Evolutionary conservation across 306 rosid genomes (phyloP).

Genomic region (Dryas octopetala): DNA sequence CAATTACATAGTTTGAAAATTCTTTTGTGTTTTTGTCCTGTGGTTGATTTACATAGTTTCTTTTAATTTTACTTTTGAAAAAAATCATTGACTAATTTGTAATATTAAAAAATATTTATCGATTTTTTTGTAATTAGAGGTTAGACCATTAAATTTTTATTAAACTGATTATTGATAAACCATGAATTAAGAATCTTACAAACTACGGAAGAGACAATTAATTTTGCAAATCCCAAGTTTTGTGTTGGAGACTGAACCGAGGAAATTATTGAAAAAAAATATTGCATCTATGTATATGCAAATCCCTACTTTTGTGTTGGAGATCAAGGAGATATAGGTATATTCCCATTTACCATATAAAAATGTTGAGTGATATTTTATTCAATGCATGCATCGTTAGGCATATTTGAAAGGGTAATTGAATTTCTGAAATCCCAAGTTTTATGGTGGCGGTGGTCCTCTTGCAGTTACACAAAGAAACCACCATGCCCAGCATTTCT

Average conservation of each 20-base stretch:
- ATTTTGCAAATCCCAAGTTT: slow-evolving; percentile 22
- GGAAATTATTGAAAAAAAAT: neutral
- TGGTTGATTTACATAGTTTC: too few species aligned
- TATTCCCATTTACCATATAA: neutral
- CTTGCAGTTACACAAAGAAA: slow-evolving; percentile 3
- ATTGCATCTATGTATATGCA: neutral
- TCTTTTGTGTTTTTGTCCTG: too few species aligned
- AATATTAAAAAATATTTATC: too few species aligned
- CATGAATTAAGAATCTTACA: too few species aligned
- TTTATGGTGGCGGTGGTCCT: slow-evolving; percentile 22
- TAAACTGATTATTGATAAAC: too few species aligned
- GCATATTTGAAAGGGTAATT: neutral
- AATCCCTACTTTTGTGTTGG: slow-evolving; percentile 26
- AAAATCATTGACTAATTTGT: too few species aligned
- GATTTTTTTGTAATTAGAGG: too few species aligned
- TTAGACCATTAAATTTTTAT: too few species aligned
- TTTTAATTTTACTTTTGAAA: too few species aligned
- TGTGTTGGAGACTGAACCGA: neutral
- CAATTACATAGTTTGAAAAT: too few species aligned
- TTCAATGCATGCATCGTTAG: slow-evolving; percentile 1
- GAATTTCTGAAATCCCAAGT: slow-evolving; percentile 21
- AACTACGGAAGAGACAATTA: slow-evolving; percentile 2
- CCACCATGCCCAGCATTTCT: slow-evolving; percentile 15
- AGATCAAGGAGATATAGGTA: neutral
- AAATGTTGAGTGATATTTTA: neutral